A percentile compares a stretch with the other conserved stretches of the same genome.
These are phyloP conservation scores for Cercospora brassicicola DNA, from an alignment of 2,329 filamentous ascomycete species.

Conservation along the genomic window DNA sequence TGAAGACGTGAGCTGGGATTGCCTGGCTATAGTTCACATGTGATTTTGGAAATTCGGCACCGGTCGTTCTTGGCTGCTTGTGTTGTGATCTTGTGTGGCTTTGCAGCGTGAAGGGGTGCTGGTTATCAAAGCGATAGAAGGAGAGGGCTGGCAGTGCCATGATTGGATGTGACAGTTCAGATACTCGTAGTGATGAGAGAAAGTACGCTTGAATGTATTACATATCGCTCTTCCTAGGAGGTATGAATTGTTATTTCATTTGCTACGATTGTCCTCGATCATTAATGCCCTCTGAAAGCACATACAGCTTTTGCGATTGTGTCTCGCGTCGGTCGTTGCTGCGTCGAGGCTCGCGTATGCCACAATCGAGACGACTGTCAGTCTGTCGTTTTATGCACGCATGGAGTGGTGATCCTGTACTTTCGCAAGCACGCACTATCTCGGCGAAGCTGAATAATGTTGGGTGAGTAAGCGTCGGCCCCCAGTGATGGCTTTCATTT, in stretches of 20 bases:
- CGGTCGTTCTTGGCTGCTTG: background rate
- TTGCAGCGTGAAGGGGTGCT: background rate
- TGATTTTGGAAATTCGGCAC: background rate
- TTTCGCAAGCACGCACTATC: background rate
- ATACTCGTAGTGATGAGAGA: background rate
- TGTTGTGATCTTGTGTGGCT: background rate
- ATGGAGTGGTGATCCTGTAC: background rate
- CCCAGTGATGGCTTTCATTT: background rate
- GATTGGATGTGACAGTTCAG: too few species aligned
- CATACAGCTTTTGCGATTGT: background rate
- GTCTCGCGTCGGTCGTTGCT: background rate
- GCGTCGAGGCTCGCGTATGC: background rate
- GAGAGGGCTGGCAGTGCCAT: background rate
- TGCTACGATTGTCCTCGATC: background rate
- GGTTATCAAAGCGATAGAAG: background rate
- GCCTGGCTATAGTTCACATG: background rate
- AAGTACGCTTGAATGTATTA: background rate
- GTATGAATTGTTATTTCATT: background rate
- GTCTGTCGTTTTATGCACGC: background rate
- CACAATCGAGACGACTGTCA: background rate
- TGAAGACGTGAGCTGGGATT: background rate
- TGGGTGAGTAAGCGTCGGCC: background rate
- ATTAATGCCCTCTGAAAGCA: background rate
- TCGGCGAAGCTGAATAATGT: background rate
- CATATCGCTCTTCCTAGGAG: background rate